These are phyloP conservation scores for Coleophoma eucalyptorum DNA, from an alignment of 2,329 filamentous ascomycete genomes.

Conservation along the genomic window DNA sequence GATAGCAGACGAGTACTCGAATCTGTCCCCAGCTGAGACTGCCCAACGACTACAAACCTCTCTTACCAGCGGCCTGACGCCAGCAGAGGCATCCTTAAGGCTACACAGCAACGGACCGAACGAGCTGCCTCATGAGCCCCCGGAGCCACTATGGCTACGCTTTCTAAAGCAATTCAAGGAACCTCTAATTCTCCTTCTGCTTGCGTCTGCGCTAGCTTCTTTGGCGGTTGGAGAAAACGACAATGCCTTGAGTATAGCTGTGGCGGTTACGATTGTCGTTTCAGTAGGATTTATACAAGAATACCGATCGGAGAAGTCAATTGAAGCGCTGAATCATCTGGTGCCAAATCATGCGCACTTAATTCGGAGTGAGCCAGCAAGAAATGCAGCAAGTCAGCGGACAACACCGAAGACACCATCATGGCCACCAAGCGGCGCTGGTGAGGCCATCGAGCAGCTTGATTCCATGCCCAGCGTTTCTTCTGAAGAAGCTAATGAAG, in stretches of 20 bases:
- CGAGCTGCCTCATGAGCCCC: constrained; percentile 89
- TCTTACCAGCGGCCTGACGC: constrained; percentile 75
- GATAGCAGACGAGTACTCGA: constrained; percentile 55
- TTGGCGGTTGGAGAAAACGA: constrained; percentile 90
- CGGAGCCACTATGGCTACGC: constrained; percentile 90
- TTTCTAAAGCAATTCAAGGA: constrained; percentile 98
- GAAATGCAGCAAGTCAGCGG: constrained; percentile 10
- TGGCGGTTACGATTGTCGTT: constrained; percentile 95
- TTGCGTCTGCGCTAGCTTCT: constrained; percentile 84
- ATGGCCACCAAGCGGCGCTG: constrained; percentile 42
- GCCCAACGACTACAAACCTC: constrained; percentile 78
- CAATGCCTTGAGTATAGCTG: constrained; percentile 91
- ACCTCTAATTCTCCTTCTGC: constrained; percentile 85
- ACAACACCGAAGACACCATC: constrained; percentile 29
- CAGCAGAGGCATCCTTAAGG: constrained; percentile 75
- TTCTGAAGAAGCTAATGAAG: constrained; percentile 51
- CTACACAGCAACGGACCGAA: constrained; percentile 83
- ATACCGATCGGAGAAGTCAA: constrained; percentile 94
- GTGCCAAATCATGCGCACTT: constrained; percentile 95
- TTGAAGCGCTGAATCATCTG: constrained; percentile 89
- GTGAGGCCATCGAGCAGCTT: constrained; percentile 17
- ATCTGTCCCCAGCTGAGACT: constrained; percentile 73
- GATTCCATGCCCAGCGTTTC: constrained; percentile 9
- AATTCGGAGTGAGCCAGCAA: constrained; percentile 53
- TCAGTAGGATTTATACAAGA: constrained; percentile 96